Evolutionary conservation across 208 protist genomes (phyloP).

Genomic region (Trypanosoma rangeli): DNA sequence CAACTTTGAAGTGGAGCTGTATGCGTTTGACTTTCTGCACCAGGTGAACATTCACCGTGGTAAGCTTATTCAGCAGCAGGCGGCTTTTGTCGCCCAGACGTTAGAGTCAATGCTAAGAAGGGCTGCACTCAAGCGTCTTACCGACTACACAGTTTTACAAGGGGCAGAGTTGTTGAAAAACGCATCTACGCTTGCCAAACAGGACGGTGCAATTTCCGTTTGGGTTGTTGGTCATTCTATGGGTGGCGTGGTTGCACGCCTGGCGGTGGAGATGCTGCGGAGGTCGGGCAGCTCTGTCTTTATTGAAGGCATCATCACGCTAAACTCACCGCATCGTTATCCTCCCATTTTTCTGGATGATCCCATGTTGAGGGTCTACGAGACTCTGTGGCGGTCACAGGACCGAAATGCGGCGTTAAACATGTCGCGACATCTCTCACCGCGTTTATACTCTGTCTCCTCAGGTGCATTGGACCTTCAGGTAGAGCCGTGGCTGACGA

Average conservation of each 20-base stretch:
- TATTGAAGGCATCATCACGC: conserved; percentile 40
- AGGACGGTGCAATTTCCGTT: conserved; percentile 9
- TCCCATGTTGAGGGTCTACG: conserved; percentile 42
- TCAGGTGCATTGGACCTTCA: conserved; percentile 51
- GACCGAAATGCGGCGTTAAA: background rate
- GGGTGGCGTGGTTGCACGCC: conserved; percentile 48
- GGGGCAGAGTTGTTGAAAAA: background rate
- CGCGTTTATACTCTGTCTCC: conserved; percentile 29
- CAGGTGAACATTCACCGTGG: conserved; percentile 60
- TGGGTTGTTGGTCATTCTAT: conserved; percentile 67
- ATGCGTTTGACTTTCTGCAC: conserved; percentile 42
- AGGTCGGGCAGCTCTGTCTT: background rate
- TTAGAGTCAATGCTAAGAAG: conserved; percentile 21
- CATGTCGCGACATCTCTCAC: background rate
- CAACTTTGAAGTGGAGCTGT: conserved; percentile 14
- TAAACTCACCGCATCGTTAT: conserved; percentile 49
- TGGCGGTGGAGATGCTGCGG: conserved; percentile 24
- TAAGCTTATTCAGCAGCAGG: conserved; percentile 38
- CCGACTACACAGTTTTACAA: background rate
- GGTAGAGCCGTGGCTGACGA: conserved; percentile 34
- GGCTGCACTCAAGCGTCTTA: background rate
- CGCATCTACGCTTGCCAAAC: background rate
- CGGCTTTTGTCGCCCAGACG: conserved; percentile 41
- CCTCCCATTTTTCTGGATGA: conserved; percentile 49
- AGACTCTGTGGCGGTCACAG: conserved; percentile 8